These are phyloP conservation scores for Parietichytrium sp. DNA, from an alignment of 108 stramenopile species.

Conservation along the genomic window DNA sequence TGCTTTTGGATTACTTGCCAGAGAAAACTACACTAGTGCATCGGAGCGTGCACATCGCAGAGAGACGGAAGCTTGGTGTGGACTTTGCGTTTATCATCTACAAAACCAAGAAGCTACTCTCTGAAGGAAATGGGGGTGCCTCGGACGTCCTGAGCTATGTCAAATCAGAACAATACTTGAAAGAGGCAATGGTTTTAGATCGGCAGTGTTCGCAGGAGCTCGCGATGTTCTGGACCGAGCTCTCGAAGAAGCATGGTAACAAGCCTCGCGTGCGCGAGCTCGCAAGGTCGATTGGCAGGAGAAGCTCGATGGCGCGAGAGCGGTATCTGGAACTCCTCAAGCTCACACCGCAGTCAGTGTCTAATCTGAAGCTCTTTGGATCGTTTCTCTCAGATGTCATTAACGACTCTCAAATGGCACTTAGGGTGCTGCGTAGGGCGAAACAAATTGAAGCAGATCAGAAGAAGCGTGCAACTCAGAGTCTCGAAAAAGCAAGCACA, in stretches of 20 bases:
- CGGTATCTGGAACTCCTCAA: neutral
- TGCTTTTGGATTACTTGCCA: neutral
- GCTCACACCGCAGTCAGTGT: neutral
- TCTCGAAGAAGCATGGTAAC: neutral
- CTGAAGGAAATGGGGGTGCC: neutral
- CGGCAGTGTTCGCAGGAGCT: neutral
- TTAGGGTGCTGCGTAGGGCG: neutral
- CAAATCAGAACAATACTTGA: neutral
- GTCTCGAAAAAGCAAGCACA: neutral
- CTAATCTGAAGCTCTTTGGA: neutral
- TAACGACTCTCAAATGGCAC: neutral
- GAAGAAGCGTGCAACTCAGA: neutral
- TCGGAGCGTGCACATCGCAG: conserved; percentile 10
- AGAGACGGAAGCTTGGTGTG: neutral
- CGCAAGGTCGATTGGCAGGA: neutral
- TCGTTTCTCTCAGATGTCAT: neutral
- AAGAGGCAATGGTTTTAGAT: conserved; percentile 16
- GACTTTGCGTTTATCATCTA: conserved; percentile 6
- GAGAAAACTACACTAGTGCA: neutral
- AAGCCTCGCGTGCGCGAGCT: neutral
- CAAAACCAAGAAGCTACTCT: neutral
- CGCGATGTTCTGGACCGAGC: neutral
- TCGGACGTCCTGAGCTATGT: conserved; percentile 5
- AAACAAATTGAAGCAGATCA: neutral
- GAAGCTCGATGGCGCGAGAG: neutral